A percentile compares a stretch with the other conserved stretches of the same genome.
phyloP scores from a whole-genome alignment of 1,139 yeast species.

The Debaryomycetaceae sp. region DNA sequence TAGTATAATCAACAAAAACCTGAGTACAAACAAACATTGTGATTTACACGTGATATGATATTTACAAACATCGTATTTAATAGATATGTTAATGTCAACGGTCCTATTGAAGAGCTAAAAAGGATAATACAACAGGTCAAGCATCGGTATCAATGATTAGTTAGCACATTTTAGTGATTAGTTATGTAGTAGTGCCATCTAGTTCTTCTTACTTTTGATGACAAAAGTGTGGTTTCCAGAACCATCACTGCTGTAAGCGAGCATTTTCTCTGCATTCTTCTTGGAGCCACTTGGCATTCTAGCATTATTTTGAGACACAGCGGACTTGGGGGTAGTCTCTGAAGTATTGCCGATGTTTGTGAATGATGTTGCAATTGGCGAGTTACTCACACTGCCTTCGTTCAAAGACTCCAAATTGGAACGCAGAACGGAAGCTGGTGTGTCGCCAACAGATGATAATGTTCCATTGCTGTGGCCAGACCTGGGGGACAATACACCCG shows the following conservation, averaged over 20 bases:
- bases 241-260: conserved; percentile 44
- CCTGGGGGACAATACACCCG: conserved; percentile 52
- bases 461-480: conserved; percentile 20
- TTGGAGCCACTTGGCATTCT: conserved; percentile 25
- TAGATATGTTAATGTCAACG: background rate
- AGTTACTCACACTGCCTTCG: conserved; percentile 1
- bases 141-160: background rate
- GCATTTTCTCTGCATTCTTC: conserved; percentile 27
- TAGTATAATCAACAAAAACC: background rate
- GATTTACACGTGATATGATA: background rate
- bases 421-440: conserved; percentile 16
- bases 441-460: conserved; percentile 19
- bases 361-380: background rate
- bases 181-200: background rate
- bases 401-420: conserved; percentile 2
- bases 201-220: conserved; percentile 32
- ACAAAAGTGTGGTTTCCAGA: conserved; percentile 41
- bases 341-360: background rate
- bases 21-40: background rate
- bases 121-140: background rate
- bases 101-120: background rate
- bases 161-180: background rate
- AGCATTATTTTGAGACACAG: conserved; percentile 21
- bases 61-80: background rate
- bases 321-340: conserved; percentile 8